Evolutionary conservation across 2,329 filamentous ascomycete genomes (phyloP), one percentile per base, ranked within the genome.

Genomic region (Fusarium bactridioides): DNA sequence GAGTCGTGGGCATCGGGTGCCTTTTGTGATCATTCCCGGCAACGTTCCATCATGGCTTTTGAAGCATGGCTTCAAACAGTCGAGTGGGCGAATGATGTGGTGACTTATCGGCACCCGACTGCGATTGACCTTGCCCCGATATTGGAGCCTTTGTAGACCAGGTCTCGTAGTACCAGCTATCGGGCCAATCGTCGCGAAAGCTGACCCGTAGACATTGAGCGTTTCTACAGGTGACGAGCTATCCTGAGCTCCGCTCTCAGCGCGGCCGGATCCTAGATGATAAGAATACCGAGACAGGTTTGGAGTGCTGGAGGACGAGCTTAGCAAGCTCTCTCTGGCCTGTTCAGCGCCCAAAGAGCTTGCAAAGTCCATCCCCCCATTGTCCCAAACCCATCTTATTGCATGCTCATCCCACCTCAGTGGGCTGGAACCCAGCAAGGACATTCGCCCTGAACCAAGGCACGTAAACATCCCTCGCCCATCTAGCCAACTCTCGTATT

Each of bases 371-470:
- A 12, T n/a, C 10, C 7, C 7, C 9, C 18, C 7, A 18, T 7
- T 5, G 12, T 37, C 23, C 23, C 18, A 9, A 37, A 33, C 10
- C 3, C 18, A 3, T 21, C 23, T 37, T 12, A 5, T 27, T 16
- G n/a, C 2, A 21, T 1, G 13, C 18, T 67, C 55, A 68, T 62
- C 63, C 63, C 0, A 9, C 38, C 16, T 40, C 51, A 4, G 18
- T 21, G 1, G 31, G 10, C 35, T 35, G 56, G 5, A 68, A 68
- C 15, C 65, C 56, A 19, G 3, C 47, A 5, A 68, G 33, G 2
- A 68, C 44, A 33, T 56, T 56, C 5, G 43, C 38, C 11, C 31
- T 59, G 12, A 75, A 74, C 70, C 72, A 75, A 23, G 72, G 73
- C 13, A 63, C 37, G 5, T 75, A 75, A 18, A 65, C 45, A 23